Base-by-base conservation (phyloP, 306 rosid genomes). In the Citrullus mucosospermus region DNA sequence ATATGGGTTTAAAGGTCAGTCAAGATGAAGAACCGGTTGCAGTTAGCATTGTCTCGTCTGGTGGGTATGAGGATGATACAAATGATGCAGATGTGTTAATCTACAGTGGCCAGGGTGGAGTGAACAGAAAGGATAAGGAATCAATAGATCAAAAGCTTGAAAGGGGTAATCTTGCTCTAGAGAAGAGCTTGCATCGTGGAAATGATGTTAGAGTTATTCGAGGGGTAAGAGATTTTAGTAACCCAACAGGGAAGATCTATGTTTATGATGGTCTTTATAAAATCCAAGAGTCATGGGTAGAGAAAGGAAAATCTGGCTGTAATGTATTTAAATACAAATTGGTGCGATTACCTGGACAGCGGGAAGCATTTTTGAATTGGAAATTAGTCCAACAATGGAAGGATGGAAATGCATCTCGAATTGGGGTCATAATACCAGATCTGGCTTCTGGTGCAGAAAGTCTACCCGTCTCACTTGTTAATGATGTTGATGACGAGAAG, bases 151-250 rank as follows among this genome's bases (percentile, higher is more conserved):
- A 93, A 81, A 93, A 93, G 87, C 98, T 93, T 54, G 98, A 93
- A 90, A 91, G 97, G 86, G 98, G 98, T 58, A 93, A 93, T 85
- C 98, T 93, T 67, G 98, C 98, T 30, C 71, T 93, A 83, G 97
- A 92, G 76, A 92, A 89, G 80, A 92, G 96, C 81, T 69, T 85
- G 82, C 96, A 88, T 79, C 85, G 89, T 58, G 94, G 90, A 59
- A 92, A 92, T 65, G 93, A 87, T 10, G 91, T 93, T 58, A 87
- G 98, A 85, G 98, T 93, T 28, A 82, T 92, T 80, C 89, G 97
- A 76, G 98, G 98, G 54, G 8, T 95, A 13, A 87, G 11, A 84
- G 97, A 92, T 83, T 1, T 36, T 6, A 77, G 81, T 56, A 88
- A 85, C 80, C 86, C 90, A 77, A 68, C 92, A 2, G 95, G 91